A percentile compares a stretch with the other conserved stretches of the same genome.
Conservation (phyloP, 805 yeast species). For the Ogataea ganodermae region DNA sequence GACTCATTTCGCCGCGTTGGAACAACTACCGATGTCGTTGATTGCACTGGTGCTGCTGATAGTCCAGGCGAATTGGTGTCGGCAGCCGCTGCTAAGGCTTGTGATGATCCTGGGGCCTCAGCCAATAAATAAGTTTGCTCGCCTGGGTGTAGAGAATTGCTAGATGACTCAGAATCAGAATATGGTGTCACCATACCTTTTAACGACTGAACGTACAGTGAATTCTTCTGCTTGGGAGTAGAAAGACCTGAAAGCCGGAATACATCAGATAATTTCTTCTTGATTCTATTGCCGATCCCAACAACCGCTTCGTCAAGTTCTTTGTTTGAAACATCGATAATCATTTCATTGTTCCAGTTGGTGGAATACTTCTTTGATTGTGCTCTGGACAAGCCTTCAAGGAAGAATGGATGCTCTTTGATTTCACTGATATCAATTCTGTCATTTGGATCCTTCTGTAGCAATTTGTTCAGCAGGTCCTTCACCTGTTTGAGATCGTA, state of each 20-base stretch:
- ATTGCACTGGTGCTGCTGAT: not conserved
- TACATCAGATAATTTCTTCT: constrained; percentile 50
- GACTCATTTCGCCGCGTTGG: constrained; percentile 3
- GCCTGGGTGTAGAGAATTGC: constrained; percentile 6
- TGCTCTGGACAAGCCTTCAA: constrained; percentile 30
- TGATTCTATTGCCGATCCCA: constrained; percentile 74
- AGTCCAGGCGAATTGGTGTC: constrained; percentile 2
- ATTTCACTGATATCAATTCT: constrained; percentile 73
- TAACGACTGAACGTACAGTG: constrained; percentile 21
- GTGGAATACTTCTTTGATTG: constrained; percentile 32
- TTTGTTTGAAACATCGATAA: constrained; percentile 60
- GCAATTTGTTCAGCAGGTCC: constrained; percentile 60
- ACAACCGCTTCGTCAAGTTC: constrained; percentile 78
- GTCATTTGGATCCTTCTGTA: constrained; percentile 67
- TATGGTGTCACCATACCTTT: constrained; percentile 17
- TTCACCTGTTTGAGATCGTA: constrained; percentile 43
- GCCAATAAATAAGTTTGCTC: constrained; percentile 19
- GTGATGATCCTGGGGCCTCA: constrained; percentile 17
- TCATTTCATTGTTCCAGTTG: constrained; percentile 37
- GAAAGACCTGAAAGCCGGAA: constrained; percentile 24
- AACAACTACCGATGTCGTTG: constrained; percentile 1
- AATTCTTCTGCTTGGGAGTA: constrained; percentile 16
- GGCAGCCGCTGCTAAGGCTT: not conserved
- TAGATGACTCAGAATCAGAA: constrained; percentile 20
- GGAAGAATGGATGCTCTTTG: constrained; percentile 71